A percentile compares a stretch with the other conserved stretches of the same genome.
Conservation (phyloP, 257 asterid species). For the Ilex asprella region DNA sequence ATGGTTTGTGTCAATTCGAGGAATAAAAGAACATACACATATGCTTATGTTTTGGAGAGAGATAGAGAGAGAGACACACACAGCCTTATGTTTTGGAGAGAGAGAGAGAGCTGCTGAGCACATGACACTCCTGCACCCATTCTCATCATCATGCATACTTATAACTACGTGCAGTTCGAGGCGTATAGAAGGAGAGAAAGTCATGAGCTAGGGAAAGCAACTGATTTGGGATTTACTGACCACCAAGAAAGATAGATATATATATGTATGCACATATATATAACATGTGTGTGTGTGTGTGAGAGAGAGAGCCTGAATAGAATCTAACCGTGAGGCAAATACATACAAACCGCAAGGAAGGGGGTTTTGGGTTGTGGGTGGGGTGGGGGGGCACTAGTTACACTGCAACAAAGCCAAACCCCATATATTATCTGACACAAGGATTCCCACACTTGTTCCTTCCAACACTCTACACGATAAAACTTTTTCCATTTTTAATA, state of each 20-base stretch:
- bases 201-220: no score
- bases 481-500: not conserved
- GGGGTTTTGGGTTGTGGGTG: not conserved
- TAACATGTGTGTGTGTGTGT: not conserved
- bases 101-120: no score
- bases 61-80: not conserved
- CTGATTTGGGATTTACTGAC: not conserved
- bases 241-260: not conserved
- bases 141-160: no score
- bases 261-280: no score
- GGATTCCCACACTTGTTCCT: conserved; percentile 65
- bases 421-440: conserved; percentile 36
- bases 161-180: conserved; percentile 15
- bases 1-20: conserved; percentile 14
- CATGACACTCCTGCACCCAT: no score
- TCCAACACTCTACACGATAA: conserved; percentile 58
- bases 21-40: not conserved
- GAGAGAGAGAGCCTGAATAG: conserved; percentile 1
- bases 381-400: not conserved
- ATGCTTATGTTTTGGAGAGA: not conserved
- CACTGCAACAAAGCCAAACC: not conserved
- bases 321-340: conserved; percentile 24
- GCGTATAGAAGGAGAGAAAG: conserved; percentile 5
- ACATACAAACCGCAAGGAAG: conserved; percentile 2
- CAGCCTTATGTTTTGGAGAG: no score